These are phyloP conservation scores for Colletotrichum sublineola DNA, from an alignment of 2,329 filamentous ascomycete species.

Conservation along the genomic window DNA sequence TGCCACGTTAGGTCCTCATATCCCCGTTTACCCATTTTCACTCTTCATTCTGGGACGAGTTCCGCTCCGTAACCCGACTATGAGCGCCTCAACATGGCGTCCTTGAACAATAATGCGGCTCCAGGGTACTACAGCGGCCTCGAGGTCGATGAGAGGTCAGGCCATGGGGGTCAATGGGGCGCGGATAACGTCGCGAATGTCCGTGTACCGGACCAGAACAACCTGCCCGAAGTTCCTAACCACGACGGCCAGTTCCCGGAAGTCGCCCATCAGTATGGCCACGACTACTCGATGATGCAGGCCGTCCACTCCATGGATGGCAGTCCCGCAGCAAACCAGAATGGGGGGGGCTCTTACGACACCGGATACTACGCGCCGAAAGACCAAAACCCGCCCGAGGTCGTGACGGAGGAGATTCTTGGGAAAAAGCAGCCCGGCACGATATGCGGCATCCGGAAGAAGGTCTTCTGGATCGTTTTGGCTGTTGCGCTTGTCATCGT, in stretches of 20 bases:
- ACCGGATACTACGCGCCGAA: slow-evolving; percentile 28
- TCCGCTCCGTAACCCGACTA: slow-evolving; percentile 5
- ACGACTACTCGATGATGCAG: slow-evolving; percentile 29
- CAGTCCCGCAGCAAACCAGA: not conserved
- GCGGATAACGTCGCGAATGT: slow-evolving; percentile 9
- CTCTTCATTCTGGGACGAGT: not conserved
- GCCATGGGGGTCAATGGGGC: slow-evolving; percentile 15
- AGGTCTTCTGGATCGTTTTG: slow-evolving; percentile 39
- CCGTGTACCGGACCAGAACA: slow-evolving; percentile 27
- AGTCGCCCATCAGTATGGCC: slow-evolving; percentile 9
- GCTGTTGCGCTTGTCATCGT: slow-evolving; percentile 17
- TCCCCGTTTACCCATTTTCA: not conserved
- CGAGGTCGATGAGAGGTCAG: slow-evolving; percentile 31
- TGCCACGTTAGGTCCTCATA: not conserved
- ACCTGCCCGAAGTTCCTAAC: slow-evolving; percentile 23
- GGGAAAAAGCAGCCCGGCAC: not conserved
- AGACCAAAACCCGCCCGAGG: slow-evolving; percentile 14
- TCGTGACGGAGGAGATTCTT: not conserved
- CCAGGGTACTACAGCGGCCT: slow-evolving; percentile 30
- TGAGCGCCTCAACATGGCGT: slow-evolving; percentile 33
- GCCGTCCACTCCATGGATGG: slow-evolving; percentile 9
- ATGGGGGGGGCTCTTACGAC: not conserved
- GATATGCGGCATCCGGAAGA: slow-evolving; percentile 37
- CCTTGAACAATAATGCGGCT: slow-evolving; percentile 18
- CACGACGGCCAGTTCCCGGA: slow-evolving; percentile 23